Conservation (phyloP, 768 basidiomycete genomes). For the Pleurotus eryngii region DNA sequence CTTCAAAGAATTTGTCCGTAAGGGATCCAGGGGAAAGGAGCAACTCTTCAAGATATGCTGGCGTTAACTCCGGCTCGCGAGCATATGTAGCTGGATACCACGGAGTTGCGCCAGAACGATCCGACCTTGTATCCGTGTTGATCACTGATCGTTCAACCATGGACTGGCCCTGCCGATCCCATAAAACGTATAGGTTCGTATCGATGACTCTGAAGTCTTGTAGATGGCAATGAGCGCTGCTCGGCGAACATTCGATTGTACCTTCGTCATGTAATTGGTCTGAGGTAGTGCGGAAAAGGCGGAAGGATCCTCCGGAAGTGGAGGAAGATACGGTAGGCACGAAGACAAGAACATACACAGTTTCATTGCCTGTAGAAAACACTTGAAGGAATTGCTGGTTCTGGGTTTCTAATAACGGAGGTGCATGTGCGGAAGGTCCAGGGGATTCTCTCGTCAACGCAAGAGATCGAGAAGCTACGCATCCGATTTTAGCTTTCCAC, state of each 20-base stretch:
- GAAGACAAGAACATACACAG: conserved; percentile 67
- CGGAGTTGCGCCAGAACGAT: conserved; percentile 23
- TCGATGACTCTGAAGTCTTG: conserved; percentile 71
- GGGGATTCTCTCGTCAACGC: conserved; percentile 20
- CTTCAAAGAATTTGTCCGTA: conserved; percentile 75
- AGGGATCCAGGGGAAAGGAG: conserved; percentile 70
- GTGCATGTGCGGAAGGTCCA: neutral
- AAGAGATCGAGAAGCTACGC: conserved; percentile 61
- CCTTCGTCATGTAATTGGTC: conserved; percentile 61
- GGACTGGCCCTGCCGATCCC: conserved; percentile 80
- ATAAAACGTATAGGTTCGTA: conserved; percentile 61
- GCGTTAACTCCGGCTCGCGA: conserved; percentile 74
- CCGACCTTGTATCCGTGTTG: conserved; percentile 32
- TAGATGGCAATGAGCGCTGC: conserved; percentile 66
- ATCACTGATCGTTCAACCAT: conserved; percentile 58
- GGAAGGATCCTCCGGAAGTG: conserved; percentile 77
- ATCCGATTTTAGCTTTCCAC: conserved; percentile 78
- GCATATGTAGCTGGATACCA: conserved; percentile 63
- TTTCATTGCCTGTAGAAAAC: conserved; percentile 51
- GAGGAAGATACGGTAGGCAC: conserved; percentile 63
- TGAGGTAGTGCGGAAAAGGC: conserved; percentile 50
- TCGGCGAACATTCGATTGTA: conserved; percentile 54
- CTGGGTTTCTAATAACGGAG: conserved; percentile 45
- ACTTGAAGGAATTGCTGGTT: conserved; percentile 64
- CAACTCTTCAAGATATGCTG: conserved; percentile 85